Conservation (phyloP, 2,329 filamentous ascomycete species). For the Tolypocladium nubicola region DNA sequence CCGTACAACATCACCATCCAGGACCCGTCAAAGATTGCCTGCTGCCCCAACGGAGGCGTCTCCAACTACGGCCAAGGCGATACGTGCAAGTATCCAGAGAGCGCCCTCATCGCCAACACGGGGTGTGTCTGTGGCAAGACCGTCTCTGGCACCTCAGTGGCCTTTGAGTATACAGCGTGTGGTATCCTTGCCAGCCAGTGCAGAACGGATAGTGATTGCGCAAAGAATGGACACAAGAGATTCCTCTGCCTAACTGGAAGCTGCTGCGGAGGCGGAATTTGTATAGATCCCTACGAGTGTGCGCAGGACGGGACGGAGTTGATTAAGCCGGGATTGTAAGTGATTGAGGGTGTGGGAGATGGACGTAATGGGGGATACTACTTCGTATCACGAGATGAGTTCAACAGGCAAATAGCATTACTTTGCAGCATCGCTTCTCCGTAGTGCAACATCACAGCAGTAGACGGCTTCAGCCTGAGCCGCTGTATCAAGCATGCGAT, state of each 20-base stretch:
- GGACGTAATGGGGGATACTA: no score
- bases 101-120: constrained; percentile 17
- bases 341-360: background rate
- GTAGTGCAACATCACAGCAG: background rate
- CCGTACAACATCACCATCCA: constrained; percentile 22
- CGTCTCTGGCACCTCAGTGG: constrained; percentile 12
- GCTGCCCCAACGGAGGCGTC: constrained; percentile 18
- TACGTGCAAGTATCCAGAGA: constrained; percentile 18
- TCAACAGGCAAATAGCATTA: background rate
- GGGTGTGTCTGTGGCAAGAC: constrained; percentile 24
- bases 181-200: constrained; percentile 19
- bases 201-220: constrained; percentile 15
- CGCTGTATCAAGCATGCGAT: background rate
- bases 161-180: constrained; percentile 23
- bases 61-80: constrained; percentile 9
- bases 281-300: constrained; percentile 24
- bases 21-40: constrained; percentile 20
- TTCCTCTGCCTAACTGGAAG: constrained; percentile 23
- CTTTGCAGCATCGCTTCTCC: background rate
- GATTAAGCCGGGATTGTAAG: constrained; percentile 9
- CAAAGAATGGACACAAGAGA: constrained; percentile 10
- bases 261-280: constrained; percentile 24
- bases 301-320: constrained; percentile 20
- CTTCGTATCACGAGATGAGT: no score
- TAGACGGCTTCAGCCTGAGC: background rate